Evolutionary conservation across 352 stramenopile species (phyloP).

Genomic region (Phytophthora gonapodyides): DNA sequence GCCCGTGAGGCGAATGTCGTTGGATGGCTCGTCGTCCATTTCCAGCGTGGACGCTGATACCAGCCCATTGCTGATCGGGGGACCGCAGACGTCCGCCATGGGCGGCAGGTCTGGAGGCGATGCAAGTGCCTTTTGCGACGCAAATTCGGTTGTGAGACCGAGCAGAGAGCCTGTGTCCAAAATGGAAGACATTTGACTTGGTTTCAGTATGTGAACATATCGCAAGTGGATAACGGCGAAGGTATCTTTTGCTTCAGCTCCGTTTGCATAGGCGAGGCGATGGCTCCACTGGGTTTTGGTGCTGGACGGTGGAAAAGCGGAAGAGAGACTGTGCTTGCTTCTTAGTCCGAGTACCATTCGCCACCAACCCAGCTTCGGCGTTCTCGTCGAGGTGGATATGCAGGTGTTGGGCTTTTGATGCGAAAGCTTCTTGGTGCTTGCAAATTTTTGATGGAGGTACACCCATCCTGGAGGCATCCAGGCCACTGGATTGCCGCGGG

Average conservation of each 20-base stretch:
- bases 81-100: slow-evolving; percentile 25
- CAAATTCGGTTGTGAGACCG: slow-evolving; percentile 34
- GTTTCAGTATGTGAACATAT: slow-evolving; percentile 26
- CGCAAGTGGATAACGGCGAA: slow-evolving; percentile 20
- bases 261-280: background rate
- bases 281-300: background rate
- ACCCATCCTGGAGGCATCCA: slow-evolving; percentile 29
- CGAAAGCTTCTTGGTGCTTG: background rate
- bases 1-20: background rate
- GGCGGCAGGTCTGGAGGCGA: background rate
- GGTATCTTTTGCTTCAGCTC: slow-evolving; percentile 28
- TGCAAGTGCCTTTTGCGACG: background rate
- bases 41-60: slow-evolving; percentile 40
- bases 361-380: too few relatives aligned
- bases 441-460: slow-evolving; percentile 29
- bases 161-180: slow-evolving; percentile 9
- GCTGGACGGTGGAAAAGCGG: slow-evolving; percentile 8
- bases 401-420: background rate
- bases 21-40: slow-evolving; percentile 36
- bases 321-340: slow-evolving; percentile 7
- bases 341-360: too few relatives aligned
- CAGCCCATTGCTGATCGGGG: slow-evolving; percentile 34
- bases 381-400: slow-evolving; percentile 14
- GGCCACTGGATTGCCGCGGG: slow-evolving; percentile 22
- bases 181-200: slow-evolving; percentile 21